Conservation (phyloP, 768 basidiomycete genomes). For the Gyrodon lividus region DNA sequence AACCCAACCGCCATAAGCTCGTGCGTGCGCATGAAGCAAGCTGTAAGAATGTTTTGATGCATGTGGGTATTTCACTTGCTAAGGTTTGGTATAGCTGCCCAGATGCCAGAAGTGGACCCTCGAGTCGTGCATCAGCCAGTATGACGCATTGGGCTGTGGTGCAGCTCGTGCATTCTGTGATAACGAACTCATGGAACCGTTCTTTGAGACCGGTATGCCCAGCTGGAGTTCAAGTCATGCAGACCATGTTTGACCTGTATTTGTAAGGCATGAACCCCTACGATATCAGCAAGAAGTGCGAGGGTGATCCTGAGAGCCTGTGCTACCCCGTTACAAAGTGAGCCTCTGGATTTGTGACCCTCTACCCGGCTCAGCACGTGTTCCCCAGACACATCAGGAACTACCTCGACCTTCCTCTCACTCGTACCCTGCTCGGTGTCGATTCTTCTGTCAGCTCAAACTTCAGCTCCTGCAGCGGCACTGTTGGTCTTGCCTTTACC, state of each 20-base stretch:
- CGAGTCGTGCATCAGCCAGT: constrained; percentile 56
- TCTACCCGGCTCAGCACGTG: neutral
- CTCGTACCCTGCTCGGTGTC: constrained; percentile 62
- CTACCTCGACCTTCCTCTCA: constrained; percentile 60
- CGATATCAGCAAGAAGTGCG: constrained; percentile 62
- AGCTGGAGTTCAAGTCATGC: constrained; percentile 6
- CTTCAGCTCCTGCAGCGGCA: constrained; percentile 39
- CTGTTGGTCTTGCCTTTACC: constrained; percentile 50
- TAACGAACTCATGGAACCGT: constrained; percentile 31
- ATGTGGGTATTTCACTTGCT: neutral
- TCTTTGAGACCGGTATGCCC: constrained; percentile 31
- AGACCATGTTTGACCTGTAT: neutral
- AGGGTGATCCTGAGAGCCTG: constrained; percentile 47
- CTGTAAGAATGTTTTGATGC: constrained; percentile 20
- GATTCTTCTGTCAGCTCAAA: constrained; percentile 43
- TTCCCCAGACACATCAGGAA: constrained; percentile 48
- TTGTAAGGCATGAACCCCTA: constrained; percentile 50
- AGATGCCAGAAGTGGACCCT: constrained; percentile 59
- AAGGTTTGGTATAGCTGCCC: constrained; percentile 46
- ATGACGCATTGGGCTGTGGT: constrained; percentile 62
- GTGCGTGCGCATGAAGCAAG: constrained; percentile 40
- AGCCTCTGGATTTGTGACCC: constrained; percentile 3
- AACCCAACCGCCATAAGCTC: constrained; percentile 17
- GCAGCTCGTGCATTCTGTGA: constrained; percentile 67
- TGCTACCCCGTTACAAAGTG: constrained; percentile 59